Percentiles rank a stretch among this genome's conserved stretches.
Conservation (phyloP, 192 early-diverging fungal genomes). For the Backusella macrospora region DNA sequence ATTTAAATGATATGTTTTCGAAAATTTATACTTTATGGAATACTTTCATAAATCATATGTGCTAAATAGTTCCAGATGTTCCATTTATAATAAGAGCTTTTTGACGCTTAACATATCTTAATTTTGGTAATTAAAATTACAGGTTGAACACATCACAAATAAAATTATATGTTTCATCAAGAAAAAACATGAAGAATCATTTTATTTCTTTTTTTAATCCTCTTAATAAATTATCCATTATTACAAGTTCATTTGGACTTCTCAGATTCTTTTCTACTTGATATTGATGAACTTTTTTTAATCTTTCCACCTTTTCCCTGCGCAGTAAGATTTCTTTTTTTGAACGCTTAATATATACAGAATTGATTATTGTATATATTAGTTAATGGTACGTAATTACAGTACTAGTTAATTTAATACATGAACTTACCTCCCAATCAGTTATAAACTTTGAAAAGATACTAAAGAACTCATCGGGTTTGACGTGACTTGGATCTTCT, state of each 20-base stretch:
- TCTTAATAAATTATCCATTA: not conserved
- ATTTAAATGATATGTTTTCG: too few relatives aligned
- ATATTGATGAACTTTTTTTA: constrained; percentile 5
- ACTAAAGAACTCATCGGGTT: constrained; percentile 84
- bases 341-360: not conserved
- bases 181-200: not conserved
- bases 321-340: not conserved
- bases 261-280: not conserved
- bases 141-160: not conserved
- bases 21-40: too few relatives aligned
- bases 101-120: too few relatives aligned
- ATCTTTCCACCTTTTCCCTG: constrained; percentile 2
- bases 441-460: constrained; percentile 76
- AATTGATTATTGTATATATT: too few relatives aligned
- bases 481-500: constrained; percentile 66
- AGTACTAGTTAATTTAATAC: not conserved
- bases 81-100: too few relatives aligned
- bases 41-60: too few relatives aligned
- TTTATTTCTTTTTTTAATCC: not conserved
- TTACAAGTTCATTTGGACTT: not conserved
- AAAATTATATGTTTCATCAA: not conserved
- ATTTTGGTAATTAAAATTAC: too few relatives aligned
- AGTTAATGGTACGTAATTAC: not conserved
- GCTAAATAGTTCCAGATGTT: too few relatives aligned
- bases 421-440: constrained; percentile 59